Base-by-base conservation (phyloP, 805 yeast species). In the Spathaspora hagerdaliae region DNA sequence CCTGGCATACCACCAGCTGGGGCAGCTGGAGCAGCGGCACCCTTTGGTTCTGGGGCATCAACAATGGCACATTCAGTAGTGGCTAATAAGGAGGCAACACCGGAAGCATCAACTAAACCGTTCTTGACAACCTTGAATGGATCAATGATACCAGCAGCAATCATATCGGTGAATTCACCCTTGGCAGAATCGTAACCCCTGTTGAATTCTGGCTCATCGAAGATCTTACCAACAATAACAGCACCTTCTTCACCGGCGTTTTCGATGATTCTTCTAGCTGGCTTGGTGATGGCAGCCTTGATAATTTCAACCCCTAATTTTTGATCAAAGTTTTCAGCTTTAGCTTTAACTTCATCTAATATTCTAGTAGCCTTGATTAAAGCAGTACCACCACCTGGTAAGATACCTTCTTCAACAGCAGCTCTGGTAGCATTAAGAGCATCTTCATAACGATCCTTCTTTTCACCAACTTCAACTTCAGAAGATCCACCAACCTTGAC, bases 321-420 rank as follows among this genome's bases (percentile, higher is more conserved):
- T 74, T 91, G 97, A 75, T 94, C 98, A 63, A 94, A 94, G 82
- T 94, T 94, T 29, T 52, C 64, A 39, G 74, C 74, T 32, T 77
- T 85, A 51, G 87, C 79, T 67, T 82, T 76, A 52, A 87, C 82
- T 19, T 67, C 74, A 53, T 82, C 89, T 60, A 94, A 78, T 51
- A 83, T 68, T 58, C 81, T 77, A 44, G 95, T 80, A 42, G 98
- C 97, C 80, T 94, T 94, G 61, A 89, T 79, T 63, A 94, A 79
- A 47, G 99, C 99, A 55, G 97, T 89, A 74, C 99, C 99, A 69
- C 99, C 99, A 75, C 99, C 99, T 64, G 99, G 99, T 56, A 94
- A 79, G 64, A 94, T 90, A 74, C 99, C 99, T 73, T 89, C 96
- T 73, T 92, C 92, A 53, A 94, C 96, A 54, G 99, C 99, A 51